These are phyloP conservation scores for Dictyostelium firmibasis DNA, from an alignment of 78 protist species.

Conservation along the genomic window DNA sequence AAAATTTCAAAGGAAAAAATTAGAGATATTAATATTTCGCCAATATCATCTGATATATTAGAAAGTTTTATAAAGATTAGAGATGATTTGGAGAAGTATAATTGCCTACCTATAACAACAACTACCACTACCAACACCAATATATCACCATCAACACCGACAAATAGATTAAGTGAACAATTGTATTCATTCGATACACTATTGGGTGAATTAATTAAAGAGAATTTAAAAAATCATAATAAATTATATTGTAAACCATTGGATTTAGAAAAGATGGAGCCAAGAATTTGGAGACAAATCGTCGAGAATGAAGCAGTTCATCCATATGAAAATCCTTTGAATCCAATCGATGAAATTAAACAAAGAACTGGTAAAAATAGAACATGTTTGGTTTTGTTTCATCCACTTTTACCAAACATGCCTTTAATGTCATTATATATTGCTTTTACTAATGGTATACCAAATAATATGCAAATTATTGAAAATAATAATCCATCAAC, in stretches of 20 bases:
- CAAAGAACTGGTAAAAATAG: constrained; percentile 21
- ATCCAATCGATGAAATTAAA: neutral
- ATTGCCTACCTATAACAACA: neutral
- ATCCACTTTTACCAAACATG: neutral
- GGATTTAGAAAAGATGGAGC: neutral
- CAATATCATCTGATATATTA: neutral
- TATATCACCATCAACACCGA: neutral
- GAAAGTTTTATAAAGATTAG: neutral
- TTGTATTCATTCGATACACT: neutral
- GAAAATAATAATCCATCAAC: neutral
- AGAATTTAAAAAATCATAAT: neutral
- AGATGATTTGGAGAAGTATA: constrained; percentile 14
- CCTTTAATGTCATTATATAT: constrained; percentile 72
- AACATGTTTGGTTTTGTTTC: constrained; percentile 52
- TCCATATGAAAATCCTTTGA: constrained; percentile 11
- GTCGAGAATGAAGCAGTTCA: constrained; percentile 59
- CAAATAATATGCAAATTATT: constrained; percentile 10
- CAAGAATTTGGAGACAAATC: constrained; percentile 5
- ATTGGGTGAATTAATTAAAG: neutral
- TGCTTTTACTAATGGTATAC: constrained; percentile 37
- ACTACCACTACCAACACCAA: neutral
- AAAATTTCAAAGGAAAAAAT: neutral
- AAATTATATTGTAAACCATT: constrained; percentile 5
- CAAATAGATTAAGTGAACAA: neutral
- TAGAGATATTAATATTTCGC: neutral